Evolutionary conservation across 2,329 filamentous ascomycete species (phyloP).

Genomic region (Fusarium concolor): DNA sequence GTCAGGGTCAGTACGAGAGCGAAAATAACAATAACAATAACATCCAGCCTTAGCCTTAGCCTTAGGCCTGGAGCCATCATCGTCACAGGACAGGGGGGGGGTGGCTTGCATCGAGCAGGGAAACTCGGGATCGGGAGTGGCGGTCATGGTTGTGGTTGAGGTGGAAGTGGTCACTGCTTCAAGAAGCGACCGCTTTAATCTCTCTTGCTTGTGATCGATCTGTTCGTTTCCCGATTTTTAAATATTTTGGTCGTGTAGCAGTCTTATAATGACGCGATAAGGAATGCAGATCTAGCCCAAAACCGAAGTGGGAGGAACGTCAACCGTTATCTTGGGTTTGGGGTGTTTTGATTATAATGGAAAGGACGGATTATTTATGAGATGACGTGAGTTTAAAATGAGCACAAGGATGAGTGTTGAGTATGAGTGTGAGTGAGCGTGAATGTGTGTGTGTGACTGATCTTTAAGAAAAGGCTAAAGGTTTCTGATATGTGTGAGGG

Average conservation of each 20-base stretch:
- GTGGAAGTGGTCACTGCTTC: constrained; percentile 35
- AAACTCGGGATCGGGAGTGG: constrained; percentile 61
- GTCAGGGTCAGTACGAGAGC: constrained; percentile 32
- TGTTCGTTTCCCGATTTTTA: constrained; percentile 17
- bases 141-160: constrained; percentile 51
- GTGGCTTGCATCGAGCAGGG: constrained; percentile 71
- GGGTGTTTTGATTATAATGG: constrained; percentile 6
- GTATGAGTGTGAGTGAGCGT: background rate
- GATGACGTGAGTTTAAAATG: background rate
- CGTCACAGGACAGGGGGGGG: constrained; percentile 28
- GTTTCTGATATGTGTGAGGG: constrained; percentile 35
- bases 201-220: constrained; percentile 28
- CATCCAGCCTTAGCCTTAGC: constrained; percentile 20
- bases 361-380: constrained; percentile 4
- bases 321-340: constrained; percentile 13
- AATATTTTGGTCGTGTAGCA: background rate
- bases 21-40: constrained; percentile 31
- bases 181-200: constrained; percentile 18
- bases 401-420: background rate
- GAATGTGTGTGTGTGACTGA: background rate
- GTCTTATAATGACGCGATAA: constrained; percentile 13
- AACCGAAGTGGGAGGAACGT: constrained; percentile 23
- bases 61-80: constrained; percentile 9
- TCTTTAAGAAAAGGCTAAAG: constrained; percentile 14
- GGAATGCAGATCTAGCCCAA: constrained; percentile 33